Percentiles rank a stretch among this genome's conserved stretches.
Conservation (phyloP, 129 eudicot genomes). For the Dittrichia graveolens region DNA sequence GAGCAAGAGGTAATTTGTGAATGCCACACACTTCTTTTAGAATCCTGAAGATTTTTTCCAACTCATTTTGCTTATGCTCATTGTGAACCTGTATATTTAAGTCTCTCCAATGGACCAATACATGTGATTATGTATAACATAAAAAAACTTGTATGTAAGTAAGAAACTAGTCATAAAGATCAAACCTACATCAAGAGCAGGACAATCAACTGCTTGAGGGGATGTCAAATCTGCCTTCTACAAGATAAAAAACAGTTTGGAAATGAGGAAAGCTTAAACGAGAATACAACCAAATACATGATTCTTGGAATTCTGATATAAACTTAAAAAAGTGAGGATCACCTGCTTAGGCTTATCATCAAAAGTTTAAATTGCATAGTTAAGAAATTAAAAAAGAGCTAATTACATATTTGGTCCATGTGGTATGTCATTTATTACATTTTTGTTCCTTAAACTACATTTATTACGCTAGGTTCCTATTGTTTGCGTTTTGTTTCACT, state of each 20-base stretch:
- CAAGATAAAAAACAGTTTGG: background rate
- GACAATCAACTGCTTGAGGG: background rate
- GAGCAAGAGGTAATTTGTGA: slow-evolving; percentile 10
- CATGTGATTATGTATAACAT: background rate
- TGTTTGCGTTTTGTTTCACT: too few species aligned
- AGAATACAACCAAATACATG: background rate
- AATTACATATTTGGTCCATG: too few species aligned
- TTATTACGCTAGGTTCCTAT: too few species aligned
- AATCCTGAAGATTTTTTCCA: background rate
- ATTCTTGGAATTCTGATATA: too few species aligned
- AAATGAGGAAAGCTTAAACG: background rate
- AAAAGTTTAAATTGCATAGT: too few species aligned
- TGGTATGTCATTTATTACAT: too few species aligned
- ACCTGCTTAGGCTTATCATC: too few species aligned
- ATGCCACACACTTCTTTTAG: background rate
- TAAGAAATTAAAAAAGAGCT: too few species aligned
- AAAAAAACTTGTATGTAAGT: background rate
- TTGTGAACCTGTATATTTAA: background rate
- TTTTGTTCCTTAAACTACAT: too few species aligned
- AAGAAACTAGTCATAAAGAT: background rate
- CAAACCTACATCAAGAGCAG: background rate
- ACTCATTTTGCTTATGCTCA: background rate
- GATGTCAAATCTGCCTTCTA: background rate
- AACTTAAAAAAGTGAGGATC: too few species aligned
- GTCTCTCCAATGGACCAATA: background rate